Percentiles rank a stretch among this genome's conserved stretches.
Evolutionary conservation across 2,329 filamentous ascomycete genomes (phyloP).

Genomic region (Curvularia sp.): DNA sequence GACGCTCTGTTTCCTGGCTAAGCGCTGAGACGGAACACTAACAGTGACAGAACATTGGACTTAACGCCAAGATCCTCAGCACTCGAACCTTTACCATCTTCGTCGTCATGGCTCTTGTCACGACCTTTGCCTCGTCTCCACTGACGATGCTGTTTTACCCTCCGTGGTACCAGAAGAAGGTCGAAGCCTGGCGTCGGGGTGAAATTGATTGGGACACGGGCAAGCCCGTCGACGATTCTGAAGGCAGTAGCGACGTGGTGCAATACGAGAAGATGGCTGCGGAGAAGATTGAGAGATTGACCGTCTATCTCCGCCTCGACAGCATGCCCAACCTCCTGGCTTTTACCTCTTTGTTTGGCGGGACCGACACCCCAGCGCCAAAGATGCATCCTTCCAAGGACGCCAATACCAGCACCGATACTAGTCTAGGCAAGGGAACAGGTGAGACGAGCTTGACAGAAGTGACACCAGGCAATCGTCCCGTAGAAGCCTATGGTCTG

Average conservation of each 20-base stretch:
- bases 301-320: constrained; percentile 84
- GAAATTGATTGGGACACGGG: constrained; percentile 88
- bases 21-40: constrained; percentile 13
- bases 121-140: constrained; percentile 83
- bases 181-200: constrained; percentile 77
- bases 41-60: constrained; percentile 71
- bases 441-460: constrained; percentile 27
- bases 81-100: constrained; percentile 89
- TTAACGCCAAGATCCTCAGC: constrained; percentile 82
- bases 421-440: constrained; percentile 26
- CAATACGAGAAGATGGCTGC: constrained; percentile 59
- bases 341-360: constrained; percentile 80
- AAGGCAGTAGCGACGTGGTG: constrained; percentile 51
- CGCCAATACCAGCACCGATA: constrained; percentile 16
- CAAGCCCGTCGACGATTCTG: constrained; percentile 49
- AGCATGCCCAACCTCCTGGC: constrained; percentile 83
- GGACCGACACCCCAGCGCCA: constrained; percentile 52
- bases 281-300: constrained; percentile 66
- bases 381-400: constrained; percentile 49
- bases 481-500: constrained; percentile 80
- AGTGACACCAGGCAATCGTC: constrained; percentile 47
- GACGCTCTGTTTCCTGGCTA: background rate
- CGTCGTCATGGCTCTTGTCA: constrained; percentile 89
- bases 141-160: constrained; percentile 78
- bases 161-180: constrained; percentile 75